Evolutionary conservation across 2,329 filamentous ascomycete genomes (phyloP).

Genomic region (Xylariales sp.): DNA sequence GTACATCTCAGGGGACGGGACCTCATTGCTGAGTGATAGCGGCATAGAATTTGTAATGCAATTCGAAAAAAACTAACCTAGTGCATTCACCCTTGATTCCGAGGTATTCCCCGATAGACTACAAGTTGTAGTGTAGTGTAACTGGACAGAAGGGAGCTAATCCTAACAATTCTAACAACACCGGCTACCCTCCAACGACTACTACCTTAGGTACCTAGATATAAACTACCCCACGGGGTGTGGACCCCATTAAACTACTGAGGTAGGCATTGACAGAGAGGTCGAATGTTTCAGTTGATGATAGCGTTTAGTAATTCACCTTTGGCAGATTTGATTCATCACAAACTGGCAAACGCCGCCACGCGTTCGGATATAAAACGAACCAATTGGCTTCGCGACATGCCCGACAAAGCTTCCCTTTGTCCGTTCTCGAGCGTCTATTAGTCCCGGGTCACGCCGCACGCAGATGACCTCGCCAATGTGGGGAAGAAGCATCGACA

Average conservation of each 20-base stretch:
- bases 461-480: conserved; percentile 28
- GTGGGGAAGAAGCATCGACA: conserved; percentile 22
- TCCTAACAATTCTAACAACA: conserved; percentile 3
- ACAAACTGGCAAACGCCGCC: conserved; percentile 11
- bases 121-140: neutral
- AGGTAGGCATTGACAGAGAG: neutral
- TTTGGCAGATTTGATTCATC: neutral
- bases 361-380: conserved; percentile 15
- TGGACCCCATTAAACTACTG: neutral
- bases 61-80: neutral
- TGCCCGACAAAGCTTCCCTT: conserved; percentile 31
- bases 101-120: neutral
- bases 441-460: neutral
- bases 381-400: neutral
- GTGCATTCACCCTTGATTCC: neutral
- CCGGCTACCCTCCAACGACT: neutral
- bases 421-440: conserved; percentile 31
- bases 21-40: conserved; percentile 10
- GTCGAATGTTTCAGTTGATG: neutral
- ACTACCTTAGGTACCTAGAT: neutral
- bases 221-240: conserved; percentile 15
- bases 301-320: conserved; percentile 23
- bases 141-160: neutral
- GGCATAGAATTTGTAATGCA: conserved; percentile 5
- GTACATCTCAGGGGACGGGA: no score